Evolutionary conservation across 2,329 filamentous ascomycete species (phyloP).

Genomic region (Trichoderma sp.): DNA sequence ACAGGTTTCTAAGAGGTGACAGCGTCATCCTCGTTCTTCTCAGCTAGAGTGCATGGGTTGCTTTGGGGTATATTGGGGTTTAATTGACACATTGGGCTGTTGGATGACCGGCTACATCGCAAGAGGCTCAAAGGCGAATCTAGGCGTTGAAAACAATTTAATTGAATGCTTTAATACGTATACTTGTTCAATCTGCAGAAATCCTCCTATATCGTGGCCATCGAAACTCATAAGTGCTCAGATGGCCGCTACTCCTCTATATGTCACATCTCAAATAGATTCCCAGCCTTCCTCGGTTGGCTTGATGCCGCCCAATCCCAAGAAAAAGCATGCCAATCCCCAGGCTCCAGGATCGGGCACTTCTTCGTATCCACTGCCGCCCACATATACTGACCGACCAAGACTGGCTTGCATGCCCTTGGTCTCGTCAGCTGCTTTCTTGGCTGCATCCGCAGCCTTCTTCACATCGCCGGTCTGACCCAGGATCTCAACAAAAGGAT

Average conservation of each 20-base stretch:
- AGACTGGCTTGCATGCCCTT: constrained; percentile 91
- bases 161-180: constrained; percentile 18
- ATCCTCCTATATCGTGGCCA: background rate
- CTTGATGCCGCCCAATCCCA: constrained; percentile 66
- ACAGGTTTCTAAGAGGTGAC: constrained; percentile 81
- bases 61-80: constrained; percentile 25
- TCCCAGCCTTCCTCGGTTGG: constrained; percentile 42
- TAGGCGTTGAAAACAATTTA: constrained; percentile 43
- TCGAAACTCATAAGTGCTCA: background rate
- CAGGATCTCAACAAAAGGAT: constrained; percentile 80
- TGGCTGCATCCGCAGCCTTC: constrained; percentile 73
- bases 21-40: constrained; percentile 85
- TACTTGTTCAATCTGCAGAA: background rate
- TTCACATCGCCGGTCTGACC: constrained; percentile 64
- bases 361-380: constrained; percentile 48
- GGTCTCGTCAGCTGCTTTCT: constrained; percentile 75
- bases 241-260: constrained; percentile 28
- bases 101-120: constrained; percentile 34
- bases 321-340: constrained; percentile 76
- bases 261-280: constrained; percentile 31
- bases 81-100: constrained; percentile 30
- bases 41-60: constrained; percentile 52
- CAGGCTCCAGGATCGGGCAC: constrained; percentile 69
- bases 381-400: constrained; percentile 55
- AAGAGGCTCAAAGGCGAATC: constrained; percentile 39